Percentiles rank a stretch among this genome's conserved stretches.
Evolutionary conservation across 1,139 yeast genomes (phyloP).

Genomic region (Yamadazyma dendronema): DNA sequence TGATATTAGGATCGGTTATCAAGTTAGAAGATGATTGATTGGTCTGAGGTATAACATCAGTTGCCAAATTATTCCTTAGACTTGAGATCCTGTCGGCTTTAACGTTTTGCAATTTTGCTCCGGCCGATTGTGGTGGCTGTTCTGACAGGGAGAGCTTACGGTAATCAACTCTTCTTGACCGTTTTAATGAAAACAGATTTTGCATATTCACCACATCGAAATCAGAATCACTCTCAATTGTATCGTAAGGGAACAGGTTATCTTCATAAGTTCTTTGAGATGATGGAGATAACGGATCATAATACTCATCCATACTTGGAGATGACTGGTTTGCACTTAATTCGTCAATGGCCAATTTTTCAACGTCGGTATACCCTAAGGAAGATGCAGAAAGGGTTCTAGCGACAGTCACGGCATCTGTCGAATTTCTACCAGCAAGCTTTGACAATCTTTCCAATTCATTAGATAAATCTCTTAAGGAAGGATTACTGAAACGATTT

Average conservation of each 20-base stretch:
- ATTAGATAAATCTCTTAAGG: slow-evolving; percentile 62
- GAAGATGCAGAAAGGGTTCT: slow-evolving; percentile 64
- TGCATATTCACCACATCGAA: slow-evolving; percentile 8
- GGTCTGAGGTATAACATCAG: slow-evolving; percentile 9
- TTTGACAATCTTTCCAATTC: slow-evolving; percentile 66
- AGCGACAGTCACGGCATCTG: slow-evolving; percentile 74
- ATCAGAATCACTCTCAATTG: slow-evolving; percentile 8
- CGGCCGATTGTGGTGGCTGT: slow-evolving; percentile 14
- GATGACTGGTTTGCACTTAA: slow-evolving; percentile 19
- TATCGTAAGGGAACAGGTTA: slow-evolving; percentile 12
- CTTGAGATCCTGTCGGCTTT: slow-evolving; percentile 35
- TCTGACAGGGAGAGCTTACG: slow-evolving; percentile 25
- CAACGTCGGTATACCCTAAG: slow-evolving; percentile 55
- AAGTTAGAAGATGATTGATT: slow-evolving; percentile 1
- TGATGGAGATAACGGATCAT: slow-evolving; percentile 18
- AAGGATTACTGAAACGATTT: slow-evolving; percentile 44
- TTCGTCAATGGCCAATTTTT: slow-evolving; percentile 46
- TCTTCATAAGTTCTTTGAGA: slow-evolving; percentile 16
- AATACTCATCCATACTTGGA: slow-evolving; percentile 10
- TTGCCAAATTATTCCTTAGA: slow-evolving; percentile 27
- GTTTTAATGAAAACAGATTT: slow-evolving; percentile 32
- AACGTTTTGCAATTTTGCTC: slow-evolving; percentile 28
- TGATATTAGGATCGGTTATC: background rate
- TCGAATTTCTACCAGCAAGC: slow-evolving; percentile 69
- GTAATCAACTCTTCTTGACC: slow-evolving; percentile 45